Percentiles rank a stretch among this genome's conserved stretches.
These are phyloP conservation scores for Colletotrichum caudatum DNA, from an alignment of 2,329 filamentous ascomycete species.

Conservation along the genomic window DNA sequence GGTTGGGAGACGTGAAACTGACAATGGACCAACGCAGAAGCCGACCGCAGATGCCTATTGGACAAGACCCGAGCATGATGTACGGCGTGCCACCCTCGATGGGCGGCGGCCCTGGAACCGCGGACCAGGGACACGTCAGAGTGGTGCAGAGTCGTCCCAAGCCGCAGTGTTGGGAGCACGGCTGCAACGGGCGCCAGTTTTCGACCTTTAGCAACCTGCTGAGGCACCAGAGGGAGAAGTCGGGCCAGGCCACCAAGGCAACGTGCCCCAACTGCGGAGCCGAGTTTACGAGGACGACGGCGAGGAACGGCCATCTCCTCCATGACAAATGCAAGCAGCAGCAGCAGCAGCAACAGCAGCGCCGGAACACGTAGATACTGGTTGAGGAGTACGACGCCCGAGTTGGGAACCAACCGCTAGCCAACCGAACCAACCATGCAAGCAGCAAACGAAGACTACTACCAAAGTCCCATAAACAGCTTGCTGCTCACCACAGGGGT, in stretches of 20 bases:
- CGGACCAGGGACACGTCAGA: conserved; percentile 66
- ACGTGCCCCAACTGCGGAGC: conserved; percentile 91
- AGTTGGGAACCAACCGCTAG: neutral
- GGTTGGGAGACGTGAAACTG: conserved; percentile 4
- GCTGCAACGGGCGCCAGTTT: conserved; percentile 94
- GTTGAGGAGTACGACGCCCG: neutral
- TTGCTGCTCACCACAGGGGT: neutral
- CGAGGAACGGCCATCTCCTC: conserved; percentile 84
- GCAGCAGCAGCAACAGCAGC: conserved; percentile 51
- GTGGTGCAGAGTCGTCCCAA: conserved; percentile 86
- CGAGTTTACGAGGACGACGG: conserved; percentile 90
- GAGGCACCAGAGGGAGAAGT: conserved; percentile 93
- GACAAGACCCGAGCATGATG: conserved; percentile 57
- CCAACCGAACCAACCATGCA: conserved; percentile 8
- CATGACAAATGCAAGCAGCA: conserved; percentile 91
- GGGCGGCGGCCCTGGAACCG: conserved; percentile 48
- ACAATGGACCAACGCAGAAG: conserved; percentile 47
- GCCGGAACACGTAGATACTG: conserved; percentile 57
- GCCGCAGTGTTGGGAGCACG: conserved; percentile 96
- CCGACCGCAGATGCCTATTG: conserved; percentile 54
- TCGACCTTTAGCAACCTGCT: conserved; percentile 96
- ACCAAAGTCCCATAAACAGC: conserved; percentile 11
- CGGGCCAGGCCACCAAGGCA: conserved; percentile 88
- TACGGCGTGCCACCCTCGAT: conserved; percentile 57
- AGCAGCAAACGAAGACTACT: conserved; percentile 13